Base-by-base conservation (phyloP, 352 stramenopile genomes). In the Phytophthora ramorum region DNA sequence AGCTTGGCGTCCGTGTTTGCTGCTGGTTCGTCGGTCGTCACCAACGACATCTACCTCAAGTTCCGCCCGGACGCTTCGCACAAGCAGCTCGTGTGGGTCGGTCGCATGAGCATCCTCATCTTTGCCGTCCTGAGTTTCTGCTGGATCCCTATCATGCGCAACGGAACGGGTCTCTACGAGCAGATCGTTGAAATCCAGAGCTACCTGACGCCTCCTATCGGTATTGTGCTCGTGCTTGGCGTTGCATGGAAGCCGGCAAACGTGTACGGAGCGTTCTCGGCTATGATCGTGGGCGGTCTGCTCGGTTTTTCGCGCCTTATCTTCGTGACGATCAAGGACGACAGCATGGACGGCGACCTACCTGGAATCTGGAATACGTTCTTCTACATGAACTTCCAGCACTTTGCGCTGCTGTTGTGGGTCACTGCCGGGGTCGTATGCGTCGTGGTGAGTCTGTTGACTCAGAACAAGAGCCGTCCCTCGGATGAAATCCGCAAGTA, bases 361-460 rank as follows among this genome's bases (percentile, higher is more conserved):
- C 72, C 78, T 5, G 53, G 17, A 12, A 55, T 85, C 16, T 57
- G 71, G 38, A 76, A 91, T 56, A 71, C 68, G 0, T 91, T 88
- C 49, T 88, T 88, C 57, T 85, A 86, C 69, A 85, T 91, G 71
- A 85, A 89, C 64, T 91, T 91, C 59, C 73, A 87, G 66, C 79
- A 89, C 65, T 90, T 87, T 61, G 78, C 81, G 2, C 69, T 84
- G 64, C 43, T 91, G 45, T 67, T 87, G 40, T 89, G 77, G 79
- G 54, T 81, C 53, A 80, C 70, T 13, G 63, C 77, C 2, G 53
- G 78, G 47, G 32, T 83, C 17, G 66, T 88, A n/a, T 85, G 79
- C 47, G 65, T 91, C 17, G 48, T 74, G 45, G 75, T 89, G 19
- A 86, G 79, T 61, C 52, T 89, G 10, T 55, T 81, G 30, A 89